A percentile compares a stretch with the other conserved stretches of the same genome.
phyloP scores from a whole-genome alignment of 306 rosid species.

The Mucuna pruriens region DNA sequence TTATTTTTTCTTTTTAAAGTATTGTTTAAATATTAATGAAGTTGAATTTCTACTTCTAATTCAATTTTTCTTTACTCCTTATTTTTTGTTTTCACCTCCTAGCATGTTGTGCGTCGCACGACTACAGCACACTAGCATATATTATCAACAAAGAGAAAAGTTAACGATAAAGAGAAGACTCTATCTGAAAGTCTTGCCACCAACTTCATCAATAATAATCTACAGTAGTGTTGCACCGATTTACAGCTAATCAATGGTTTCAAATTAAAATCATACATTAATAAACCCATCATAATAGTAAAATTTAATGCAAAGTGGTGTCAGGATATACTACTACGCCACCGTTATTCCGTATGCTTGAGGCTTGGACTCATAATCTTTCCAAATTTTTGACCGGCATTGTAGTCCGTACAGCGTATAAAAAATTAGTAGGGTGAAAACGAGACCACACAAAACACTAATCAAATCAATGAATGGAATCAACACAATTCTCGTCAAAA shows the following conservation, averaged over 20 bases:
- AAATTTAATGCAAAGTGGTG: too few relatives aligned
- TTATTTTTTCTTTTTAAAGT: too few relatives aligned
- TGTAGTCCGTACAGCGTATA: neutral
- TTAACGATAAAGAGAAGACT: neutral
- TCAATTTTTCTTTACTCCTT: neutral
- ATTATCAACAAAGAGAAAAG: neutral
- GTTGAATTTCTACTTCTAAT: too few relatives aligned
- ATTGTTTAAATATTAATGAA: too few relatives aligned
- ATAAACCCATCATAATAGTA: neutral
- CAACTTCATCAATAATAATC: neutral
- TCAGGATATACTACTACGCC: neutral
- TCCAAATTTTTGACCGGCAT: neutral
- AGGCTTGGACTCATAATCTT: neutral
- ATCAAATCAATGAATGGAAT: constrained; percentile 51
- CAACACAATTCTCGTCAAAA: constrained; percentile 31
- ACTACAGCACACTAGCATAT: neutral
- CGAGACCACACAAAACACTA: neutral
- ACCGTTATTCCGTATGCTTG: neutral
- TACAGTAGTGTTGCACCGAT: neutral
- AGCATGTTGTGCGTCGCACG: neutral
- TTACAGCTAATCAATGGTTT: neutral
- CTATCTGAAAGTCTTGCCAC: neutral
- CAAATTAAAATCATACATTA: neutral
- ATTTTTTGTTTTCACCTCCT: neutral
- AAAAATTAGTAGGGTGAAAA: neutral